These are phyloP conservation scores for Chaetomiaceae sp. DNA, from an alignment of 2,329 filamentous ascomycete genomes.

Conservation along the genomic window DNA sequence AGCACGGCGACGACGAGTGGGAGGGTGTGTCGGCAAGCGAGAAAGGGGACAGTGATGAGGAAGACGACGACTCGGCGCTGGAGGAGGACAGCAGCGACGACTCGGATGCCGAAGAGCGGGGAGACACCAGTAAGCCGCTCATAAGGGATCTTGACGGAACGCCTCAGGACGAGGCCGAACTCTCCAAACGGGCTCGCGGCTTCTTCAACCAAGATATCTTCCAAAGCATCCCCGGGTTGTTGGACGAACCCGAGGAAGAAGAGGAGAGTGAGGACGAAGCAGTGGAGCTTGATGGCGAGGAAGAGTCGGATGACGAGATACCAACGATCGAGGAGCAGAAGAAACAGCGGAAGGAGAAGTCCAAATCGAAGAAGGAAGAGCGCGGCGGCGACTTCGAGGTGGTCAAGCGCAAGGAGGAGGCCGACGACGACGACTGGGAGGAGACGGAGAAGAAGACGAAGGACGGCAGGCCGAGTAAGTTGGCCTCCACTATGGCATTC, in stretches of 20 bases:
- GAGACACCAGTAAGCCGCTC: slow-evolving; percentile 41
- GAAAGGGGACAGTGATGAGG: slow-evolving; percentile 52
- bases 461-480: slow-evolving; percentile 56
- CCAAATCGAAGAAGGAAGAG: slow-evolving; percentile 29
- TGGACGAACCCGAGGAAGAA: slow-evolving; percentile 41
- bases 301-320: slow-evolving; percentile 24
- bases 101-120: slow-evolving; percentile 49
- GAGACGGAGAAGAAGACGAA: slow-evolving; percentile 52
- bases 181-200: slow-evolving; percentile 78
- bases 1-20: slow-evolving; percentile 83
- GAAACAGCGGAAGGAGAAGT: slow-evolving; percentile 26
- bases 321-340: slow-evolving; percentile 19
- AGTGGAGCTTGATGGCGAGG: neutral
- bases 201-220: slow-evolving; percentile 98
- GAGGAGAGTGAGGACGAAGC: slow-evolving; percentile 30
- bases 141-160: slow-evolving; percentile 57
- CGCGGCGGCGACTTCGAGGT: slow-evolving; percentile 51
- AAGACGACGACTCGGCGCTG: slow-evolving; percentile 43
- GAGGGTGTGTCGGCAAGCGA: slow-evolving; percentile 73
- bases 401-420: slow-evolving; percentile 42
- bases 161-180: slow-evolving; percentile 44
- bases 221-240: slow-evolving; percentile 65
- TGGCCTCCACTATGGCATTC: neutral
- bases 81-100: slow-evolving; percentile 59
- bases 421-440: slow-evolving; percentile 53